Evolutionary conservation across 2,329 filamentous ascomycete genomes (phyloP), one percentile per base, ranked within the genome.

Genomic region (Pseudogymnoascus sp.): DNA sequence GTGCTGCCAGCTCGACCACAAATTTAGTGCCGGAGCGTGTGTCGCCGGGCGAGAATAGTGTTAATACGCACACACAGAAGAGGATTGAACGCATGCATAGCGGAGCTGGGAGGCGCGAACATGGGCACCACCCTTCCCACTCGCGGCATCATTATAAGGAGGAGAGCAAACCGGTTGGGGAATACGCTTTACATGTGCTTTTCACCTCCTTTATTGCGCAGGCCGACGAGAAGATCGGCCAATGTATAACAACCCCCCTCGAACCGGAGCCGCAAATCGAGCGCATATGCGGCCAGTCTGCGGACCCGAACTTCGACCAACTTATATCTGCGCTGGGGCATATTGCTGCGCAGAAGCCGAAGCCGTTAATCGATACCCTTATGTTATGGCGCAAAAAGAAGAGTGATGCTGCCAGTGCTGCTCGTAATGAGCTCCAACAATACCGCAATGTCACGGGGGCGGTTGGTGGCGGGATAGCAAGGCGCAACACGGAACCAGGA

Each of bases 301-400:
- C 90, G 42, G 95, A 99, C 73, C 83, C 88, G 1, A 86, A 85
- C 10, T 99, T 99, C 73, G 95, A 99, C 75, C 93, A 97, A 76
- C 85, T 96, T 70, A 96, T 99, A 67, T 87, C 88, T 28, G 95
- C 96, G 14, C 82, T 99, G 40, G 95, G 95, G 3, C 93, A 97
- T 73, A 96, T 99, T 71, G 91, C 93, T 62, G 90, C 91, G 64
- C 89, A 93, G 68, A 96, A 96, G 73, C 96, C 96, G 4, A 97
- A 96, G 73, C 90, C 92, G 4, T 78, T 99, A 61, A 97, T 99
- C 71, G 95, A 99, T 75, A 93, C 91, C 18, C 92, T 99, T 75
- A 99, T 99, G 91, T 84, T 96, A 34, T 99, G 95, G 95, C 87
- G 95, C 63, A 97, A 97, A 76, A 90, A 86, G 67, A 97, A 97